A percentile compares a stretch with the other conserved stretches of the same genome.
Evolutionary conservation across 129 eudicot genomes (phyloP).

Genomic region (Escallonia herrerae): DNA sequence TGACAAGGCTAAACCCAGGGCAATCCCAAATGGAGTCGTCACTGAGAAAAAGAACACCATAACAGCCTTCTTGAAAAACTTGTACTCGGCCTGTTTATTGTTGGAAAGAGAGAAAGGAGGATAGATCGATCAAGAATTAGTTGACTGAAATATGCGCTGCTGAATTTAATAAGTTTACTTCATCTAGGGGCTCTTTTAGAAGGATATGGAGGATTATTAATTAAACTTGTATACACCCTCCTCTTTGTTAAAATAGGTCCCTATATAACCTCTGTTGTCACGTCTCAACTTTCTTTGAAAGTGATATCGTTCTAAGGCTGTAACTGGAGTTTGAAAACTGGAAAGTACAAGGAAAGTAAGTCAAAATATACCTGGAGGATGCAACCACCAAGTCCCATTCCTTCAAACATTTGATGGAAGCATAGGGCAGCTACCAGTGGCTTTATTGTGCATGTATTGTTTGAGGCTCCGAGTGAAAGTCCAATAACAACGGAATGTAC

Average conservation of each 20-base stretch:
- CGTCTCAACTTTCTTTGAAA: no score
- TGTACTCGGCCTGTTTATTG: constrained; percentile 41
- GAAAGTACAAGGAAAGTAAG: no score
- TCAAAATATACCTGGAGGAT: constrained; percentile 48
- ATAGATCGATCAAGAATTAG: background rate
- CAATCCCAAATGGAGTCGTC: constrained; percentile 59
- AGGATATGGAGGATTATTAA: no score
- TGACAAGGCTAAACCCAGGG: constrained; percentile 36
- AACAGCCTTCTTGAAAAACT: constrained; percentile 26
- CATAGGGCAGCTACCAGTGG: constrained; percentile 62
- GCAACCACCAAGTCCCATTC: constrained; percentile 92
- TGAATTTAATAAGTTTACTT: background rate
- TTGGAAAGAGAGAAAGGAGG: background rate
- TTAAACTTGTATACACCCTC: no score
- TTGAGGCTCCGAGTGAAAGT: constrained; percentile 56
- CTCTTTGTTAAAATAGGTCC: no score
- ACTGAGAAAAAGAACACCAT: constrained; percentile 54
- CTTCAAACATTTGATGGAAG: constrained; percentile 86
- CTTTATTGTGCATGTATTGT: constrained; percentile 58
- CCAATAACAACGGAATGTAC: constrained; percentile 73
- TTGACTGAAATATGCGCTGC: background rate
- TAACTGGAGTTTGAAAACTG: no score
- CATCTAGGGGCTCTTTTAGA: no score
- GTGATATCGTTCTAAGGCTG: no score
- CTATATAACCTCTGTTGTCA: no score